A percentile compares a stretch with the other conserved stretches of the same genome.
These are phyloP conservation scores for Xylaria grammica DNA, from an alignment of 495 filamentous ascomycete genomes.

Conservation along the genomic window DNA sequence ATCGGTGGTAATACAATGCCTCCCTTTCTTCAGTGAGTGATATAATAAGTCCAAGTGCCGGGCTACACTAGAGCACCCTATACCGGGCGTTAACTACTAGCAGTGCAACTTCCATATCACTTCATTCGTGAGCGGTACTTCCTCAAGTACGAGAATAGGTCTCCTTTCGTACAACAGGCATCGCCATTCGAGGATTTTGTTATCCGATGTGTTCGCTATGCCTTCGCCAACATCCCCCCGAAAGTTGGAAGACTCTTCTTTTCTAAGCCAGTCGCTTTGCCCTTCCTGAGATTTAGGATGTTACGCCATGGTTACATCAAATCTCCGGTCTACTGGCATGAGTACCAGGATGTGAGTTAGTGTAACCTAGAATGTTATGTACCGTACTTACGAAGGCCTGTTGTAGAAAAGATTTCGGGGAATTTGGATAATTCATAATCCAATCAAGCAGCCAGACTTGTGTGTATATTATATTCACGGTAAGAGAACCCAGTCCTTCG, in stretches of 20 bases:
- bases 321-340: slow-evolving; percentile 67
- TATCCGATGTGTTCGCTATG: slow-evolving; percentile 75
- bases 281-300: slow-evolving; percentile 76
- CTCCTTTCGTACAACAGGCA: slow-evolving; percentile 68
- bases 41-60: slow-evolving; percentile 8
- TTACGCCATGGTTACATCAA: slow-evolving; percentile 67
- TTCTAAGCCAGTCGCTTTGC: slow-evolving; percentile 69
- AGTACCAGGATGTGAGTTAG: slow-evolving; percentile 54
- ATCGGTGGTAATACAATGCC: slow-evolving; percentile 60
- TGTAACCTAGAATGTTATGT: not conserved
- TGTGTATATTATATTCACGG: slow-evolving; percentile 78
- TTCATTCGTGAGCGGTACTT: slow-evolving; percentile 65
- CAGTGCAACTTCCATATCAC: slow-evolving; percentile 62
- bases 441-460: slow-evolving; percentile 63
- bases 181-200: slow-evolving; percentile 76
- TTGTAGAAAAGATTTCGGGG: slow-evolving; percentile 54
- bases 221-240: slow-evolving; percentile 70
- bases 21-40: slow-evolving; percentile 71
- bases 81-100: not conserved
- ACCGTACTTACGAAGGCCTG: slow-evolving; percentile 10
- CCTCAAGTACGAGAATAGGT: slow-evolving; percentile 44
- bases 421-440: slow-evolving; percentile 64
- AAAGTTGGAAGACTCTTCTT: slow-evolving; percentile 75
- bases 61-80: not conserved
- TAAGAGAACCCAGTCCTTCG: slow-evolving; percentile 33